A percentile compares a stretch with the other conserved stretches of the same genome.
Conservation (phyloP, 202 grass and related monocot species). For the Zizania palustris region DNA sequence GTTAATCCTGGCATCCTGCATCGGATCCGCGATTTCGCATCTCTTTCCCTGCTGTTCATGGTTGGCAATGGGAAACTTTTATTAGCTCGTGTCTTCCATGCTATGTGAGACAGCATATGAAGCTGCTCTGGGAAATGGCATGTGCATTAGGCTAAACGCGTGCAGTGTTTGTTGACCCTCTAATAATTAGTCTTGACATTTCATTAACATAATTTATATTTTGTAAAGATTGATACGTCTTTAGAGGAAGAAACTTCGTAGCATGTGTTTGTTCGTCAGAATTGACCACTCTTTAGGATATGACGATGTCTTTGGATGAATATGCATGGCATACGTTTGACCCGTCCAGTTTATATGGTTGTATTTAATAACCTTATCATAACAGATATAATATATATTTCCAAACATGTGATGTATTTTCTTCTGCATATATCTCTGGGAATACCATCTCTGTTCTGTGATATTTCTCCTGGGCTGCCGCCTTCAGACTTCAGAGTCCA, state of each 20-base stretch:
- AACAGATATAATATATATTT: neutral
- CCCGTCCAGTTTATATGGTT: constrained; percentile 25
- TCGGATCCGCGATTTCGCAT: no score
- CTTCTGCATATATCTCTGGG: neutral
- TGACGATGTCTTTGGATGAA: neutral
- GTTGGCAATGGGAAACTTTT: no score
- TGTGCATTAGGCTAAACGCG: neutral
- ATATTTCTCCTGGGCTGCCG: neutral
- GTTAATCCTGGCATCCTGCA: no score
- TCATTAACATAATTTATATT: neutral
- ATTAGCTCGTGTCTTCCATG: neutral
- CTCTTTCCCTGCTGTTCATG: no score
- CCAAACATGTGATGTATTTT: neutral
- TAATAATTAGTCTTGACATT: neutral
- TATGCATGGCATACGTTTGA: constrained; percentile 16
- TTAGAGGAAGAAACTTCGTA: neutral
- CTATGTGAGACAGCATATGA: constrained; percentile 16
- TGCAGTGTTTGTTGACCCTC: neutral
- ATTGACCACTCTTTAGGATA: neutral
- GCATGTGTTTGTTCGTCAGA: neutral
- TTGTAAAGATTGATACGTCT: neutral
- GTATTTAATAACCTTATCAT: constrained; percentile 8
- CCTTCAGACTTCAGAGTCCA: constrained; percentile 24
- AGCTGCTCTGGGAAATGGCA: neutral
- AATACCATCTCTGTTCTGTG: neutral